phyloP scores from a whole-genome alignment of 257 asterid genomes.

The Rubia yunnanensis region DNA sequence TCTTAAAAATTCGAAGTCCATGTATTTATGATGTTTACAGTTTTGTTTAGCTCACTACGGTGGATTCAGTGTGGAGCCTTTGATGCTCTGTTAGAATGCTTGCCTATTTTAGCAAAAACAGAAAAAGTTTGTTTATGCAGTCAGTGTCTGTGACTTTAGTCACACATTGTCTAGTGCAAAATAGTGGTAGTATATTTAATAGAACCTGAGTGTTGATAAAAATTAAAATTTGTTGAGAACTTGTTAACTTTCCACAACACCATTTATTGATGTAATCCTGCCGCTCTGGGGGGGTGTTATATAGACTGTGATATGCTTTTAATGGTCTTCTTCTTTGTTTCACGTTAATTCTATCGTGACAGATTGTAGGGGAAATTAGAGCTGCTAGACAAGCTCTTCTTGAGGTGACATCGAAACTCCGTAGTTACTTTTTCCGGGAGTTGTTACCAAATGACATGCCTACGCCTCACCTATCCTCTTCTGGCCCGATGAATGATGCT shows the following conservation, averaged over 20 bases:
- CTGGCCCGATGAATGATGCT: slow-evolving; percentile 20
- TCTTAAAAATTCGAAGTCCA: neutral
- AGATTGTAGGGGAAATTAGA: slow-evolving; percentile 60
- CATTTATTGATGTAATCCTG: neutral
- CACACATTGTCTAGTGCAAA: neutral
- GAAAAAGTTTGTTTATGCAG: neutral
- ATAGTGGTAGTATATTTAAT: neutral
- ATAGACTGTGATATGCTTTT: neutral
- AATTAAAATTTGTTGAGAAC: neutral
- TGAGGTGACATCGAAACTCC: slow-evolving; percentile 35
- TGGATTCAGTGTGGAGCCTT: neutral
- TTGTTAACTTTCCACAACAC: neutral
- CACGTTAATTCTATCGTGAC: slow-evolving; percentile 1
- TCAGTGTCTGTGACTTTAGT: neutral
- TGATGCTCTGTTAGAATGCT: neutral
- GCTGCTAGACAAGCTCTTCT: slow-evolving; percentile 39
- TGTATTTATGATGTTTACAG: neutral
- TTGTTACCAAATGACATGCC: slow-evolving; percentile 23
- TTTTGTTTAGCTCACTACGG: neutral
- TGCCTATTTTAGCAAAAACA: neutral
- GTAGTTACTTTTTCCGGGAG: slow-evolving; percentile 22
- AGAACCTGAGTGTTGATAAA: neutral
- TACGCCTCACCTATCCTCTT: slow-evolving; percentile 12
- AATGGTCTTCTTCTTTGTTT: neutral
- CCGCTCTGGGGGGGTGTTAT: neutral